Conservation (phyloP, 352 stramenopile species). For the Halophytophthora polymorphica region DNA sequence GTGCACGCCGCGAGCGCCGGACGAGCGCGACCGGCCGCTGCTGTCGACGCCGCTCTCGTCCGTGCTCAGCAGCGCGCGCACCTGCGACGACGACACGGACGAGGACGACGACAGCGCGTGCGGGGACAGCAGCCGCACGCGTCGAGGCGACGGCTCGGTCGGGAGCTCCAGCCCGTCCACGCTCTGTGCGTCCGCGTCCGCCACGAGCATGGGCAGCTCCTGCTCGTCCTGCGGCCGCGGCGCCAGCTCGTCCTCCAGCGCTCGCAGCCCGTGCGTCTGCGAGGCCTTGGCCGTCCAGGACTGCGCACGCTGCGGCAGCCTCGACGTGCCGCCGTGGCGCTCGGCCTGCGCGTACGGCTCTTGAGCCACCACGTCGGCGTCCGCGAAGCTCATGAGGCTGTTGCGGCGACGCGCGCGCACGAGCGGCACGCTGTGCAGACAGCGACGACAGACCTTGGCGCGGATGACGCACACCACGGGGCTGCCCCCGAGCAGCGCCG, state of each 20-base stretch:
- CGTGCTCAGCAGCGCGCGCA: conserved; percentile 23
- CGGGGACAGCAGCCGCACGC: conserved; percentile 26
- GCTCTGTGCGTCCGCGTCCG: conserved; percentile 31
- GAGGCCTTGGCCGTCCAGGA: conserved; percentile 22
- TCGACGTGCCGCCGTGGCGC: background rate
- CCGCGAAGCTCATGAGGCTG: conserved; percentile 5
- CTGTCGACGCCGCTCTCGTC: conserved; percentile 25
- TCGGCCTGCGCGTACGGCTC: background rate
- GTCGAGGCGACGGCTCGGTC: no score
- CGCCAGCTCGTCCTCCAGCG: conserved; percentile 15
- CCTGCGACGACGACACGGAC: conserved; percentile 35
- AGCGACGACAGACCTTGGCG: conserved; percentile 60
- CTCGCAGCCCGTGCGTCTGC: conserved; percentile 26
- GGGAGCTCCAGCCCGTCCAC: conserved; percentile 30
- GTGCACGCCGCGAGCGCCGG: conserved; percentile 11
- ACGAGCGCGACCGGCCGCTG: conserved; percentile 11
- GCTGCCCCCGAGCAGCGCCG: conserved; percentile 19
- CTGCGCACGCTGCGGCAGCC: conserved; percentile 15
- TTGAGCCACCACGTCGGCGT: background rate
- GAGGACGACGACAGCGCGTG: conserved; percentile 28
- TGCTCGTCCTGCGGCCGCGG: conserved; percentile 4
- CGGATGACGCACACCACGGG: conserved; percentile 39
- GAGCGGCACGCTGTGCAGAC: conserved; percentile 47
- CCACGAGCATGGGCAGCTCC: conserved; percentile 35
- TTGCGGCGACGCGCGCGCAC: conserved; percentile 27